phyloP scores from a whole-genome alignment of 176 grass and related monocot species.

The Aegilops longissima region DNA sequence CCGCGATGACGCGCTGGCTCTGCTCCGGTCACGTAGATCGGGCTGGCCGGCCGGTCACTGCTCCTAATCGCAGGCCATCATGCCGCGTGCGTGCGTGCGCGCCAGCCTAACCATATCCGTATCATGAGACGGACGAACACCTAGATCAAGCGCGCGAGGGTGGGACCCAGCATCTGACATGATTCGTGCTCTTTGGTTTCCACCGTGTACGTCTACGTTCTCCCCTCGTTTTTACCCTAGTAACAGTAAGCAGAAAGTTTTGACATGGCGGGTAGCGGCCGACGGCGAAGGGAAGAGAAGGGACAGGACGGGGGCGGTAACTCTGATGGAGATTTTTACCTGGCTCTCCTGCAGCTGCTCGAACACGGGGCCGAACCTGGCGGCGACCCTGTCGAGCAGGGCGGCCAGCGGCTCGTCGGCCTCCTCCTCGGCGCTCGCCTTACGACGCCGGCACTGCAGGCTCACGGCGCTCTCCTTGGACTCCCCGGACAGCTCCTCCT shows the following conservation, averaged over 20 bases:
- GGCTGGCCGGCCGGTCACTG: background rate
- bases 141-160: background rate
- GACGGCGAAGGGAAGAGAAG: background rate
- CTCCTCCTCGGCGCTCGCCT: slow-evolving; percentile 21
- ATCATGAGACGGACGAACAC: background rate
- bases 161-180: slow-evolving; percentile 9
- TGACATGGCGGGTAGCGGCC: background rate
- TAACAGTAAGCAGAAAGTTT: background rate
- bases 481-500: slow-evolving; percentile 58
- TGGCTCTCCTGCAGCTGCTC: slow-evolving; percentile 62
- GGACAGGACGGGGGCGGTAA: background rate
- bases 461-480: slow-evolving; percentile 91
- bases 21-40: slow-evolving; percentile 6
- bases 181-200: background rate
- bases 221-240: background rate
- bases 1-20: too few relatives aligned
- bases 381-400: slow-evolving; percentile 54
- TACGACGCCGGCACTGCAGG: slow-evolving; percentile 45
- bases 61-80: slow-evolving; percentile 19
- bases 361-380: slow-evolving; percentile 57
- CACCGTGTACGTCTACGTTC: background rate
- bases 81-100: slow-evolving; percentile 23
- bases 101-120: background rate
- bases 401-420: slow-evolving; percentile 48
- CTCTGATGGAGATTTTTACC: slow-evolving; percentile 35